Conservation (phyloP, 345 rosid genomes). For the Eucalyptus regnans region DNA sequence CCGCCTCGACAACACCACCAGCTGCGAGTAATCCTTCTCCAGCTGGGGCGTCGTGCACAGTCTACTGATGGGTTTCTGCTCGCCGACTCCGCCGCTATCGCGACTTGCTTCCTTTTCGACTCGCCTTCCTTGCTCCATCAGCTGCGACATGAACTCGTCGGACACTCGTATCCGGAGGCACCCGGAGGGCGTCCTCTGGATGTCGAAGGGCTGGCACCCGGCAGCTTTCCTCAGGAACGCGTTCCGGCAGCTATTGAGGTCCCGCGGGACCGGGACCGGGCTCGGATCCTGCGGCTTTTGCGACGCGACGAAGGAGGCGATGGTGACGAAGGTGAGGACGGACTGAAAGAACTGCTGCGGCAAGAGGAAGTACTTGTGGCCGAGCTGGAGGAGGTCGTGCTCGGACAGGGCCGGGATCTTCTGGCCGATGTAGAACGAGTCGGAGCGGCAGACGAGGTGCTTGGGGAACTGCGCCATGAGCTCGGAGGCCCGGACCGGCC, state of each 20-base stretch:
- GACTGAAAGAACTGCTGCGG: constrained; percentile 62
- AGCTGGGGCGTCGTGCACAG: constrained; percentile 64
- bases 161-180: constrained; percentile 53
- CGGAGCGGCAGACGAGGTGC: constrained; percentile 72
- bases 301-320: constrained; percentile 37
- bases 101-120: neutral
- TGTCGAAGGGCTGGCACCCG: constrained; percentile 31
- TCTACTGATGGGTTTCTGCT: neutral
- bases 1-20: constrained; percentile 43
- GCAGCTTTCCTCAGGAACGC: neutral
- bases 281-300: neutral
- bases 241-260: neutral
- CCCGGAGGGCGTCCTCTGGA: constrained; percentile 49
- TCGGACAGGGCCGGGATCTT: constrained; percentile 58
- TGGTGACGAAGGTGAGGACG: constrained; percentile 51
- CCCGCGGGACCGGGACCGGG: neutral
- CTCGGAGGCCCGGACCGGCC: constrained; percentile 44
- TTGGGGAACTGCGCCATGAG: constrained; percentile 56
- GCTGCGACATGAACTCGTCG: constrained; percentile 59
- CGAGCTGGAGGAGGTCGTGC: constrained; percentile 57
- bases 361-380: constrained; percentile 70
- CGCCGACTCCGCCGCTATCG: neutral
- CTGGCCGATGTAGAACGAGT: constrained; percentile 71
- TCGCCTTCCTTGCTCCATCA: constrained; percentile 31
- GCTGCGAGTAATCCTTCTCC: constrained; percentile 47